phyloP scores from a whole-genome alignment of 352 stramenopile genomes.

The Elongisporangium anandrum region DNA sequence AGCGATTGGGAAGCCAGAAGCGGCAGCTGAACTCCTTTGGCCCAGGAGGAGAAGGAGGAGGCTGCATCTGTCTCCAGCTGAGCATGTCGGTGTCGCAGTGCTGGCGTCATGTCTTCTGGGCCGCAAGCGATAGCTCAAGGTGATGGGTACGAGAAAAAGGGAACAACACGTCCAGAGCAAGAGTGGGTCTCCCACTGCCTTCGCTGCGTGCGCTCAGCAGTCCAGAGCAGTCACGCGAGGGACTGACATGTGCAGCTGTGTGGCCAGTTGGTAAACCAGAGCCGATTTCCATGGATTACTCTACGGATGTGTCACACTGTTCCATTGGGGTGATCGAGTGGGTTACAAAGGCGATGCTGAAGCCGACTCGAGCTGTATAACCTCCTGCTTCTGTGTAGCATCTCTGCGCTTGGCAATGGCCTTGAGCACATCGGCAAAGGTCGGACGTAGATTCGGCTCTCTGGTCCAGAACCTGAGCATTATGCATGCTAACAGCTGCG shows the following conservation, averaged over 20 bases:
- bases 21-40: not conserved
- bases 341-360: not conserved
- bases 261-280: not conserved
- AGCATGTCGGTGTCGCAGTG: not conserved
- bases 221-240: not conserved
- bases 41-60: not conserved
- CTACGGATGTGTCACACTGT: not conserved
- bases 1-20: not conserved
- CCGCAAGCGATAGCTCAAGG: not conserved
- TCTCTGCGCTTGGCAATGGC: no score
- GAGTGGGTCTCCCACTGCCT: not conserved
- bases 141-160: not conserved
- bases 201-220: not conserved
- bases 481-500: no score
- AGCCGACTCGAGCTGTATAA: not conserved
- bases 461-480: no score
- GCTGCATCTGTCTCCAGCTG: not conserved
- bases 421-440: no score
- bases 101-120: not conserved
- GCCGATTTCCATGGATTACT: not conserved
- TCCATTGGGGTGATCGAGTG: not conserved
- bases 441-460: no score
- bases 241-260: not conserved
- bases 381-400: not conserved
- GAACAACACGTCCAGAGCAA: not conserved